These are phyloP conservation scores for Alternaria novae-zelandiae DNA, from an alignment of 2,329 filamentous ascomycete species.

Conservation along the genomic window DNA sequence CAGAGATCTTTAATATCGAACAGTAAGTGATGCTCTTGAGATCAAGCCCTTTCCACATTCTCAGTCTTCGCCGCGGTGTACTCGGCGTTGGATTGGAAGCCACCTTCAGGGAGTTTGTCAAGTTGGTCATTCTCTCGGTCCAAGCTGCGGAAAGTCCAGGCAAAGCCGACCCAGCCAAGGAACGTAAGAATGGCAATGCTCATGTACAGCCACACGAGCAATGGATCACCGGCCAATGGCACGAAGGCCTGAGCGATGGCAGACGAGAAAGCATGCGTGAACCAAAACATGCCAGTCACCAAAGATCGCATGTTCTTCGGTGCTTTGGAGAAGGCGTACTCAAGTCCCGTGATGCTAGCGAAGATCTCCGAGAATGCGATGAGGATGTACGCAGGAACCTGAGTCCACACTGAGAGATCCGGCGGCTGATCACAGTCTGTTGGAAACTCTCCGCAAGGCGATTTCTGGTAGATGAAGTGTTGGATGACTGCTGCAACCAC, in stretches of 20 bases:
- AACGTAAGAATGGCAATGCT: constrained; percentile 41
- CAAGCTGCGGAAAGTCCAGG: constrained; percentile 35
- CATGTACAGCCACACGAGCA: constrained; percentile 36
- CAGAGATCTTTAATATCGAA: not conserved
- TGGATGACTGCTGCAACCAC: constrained; percentile 63
- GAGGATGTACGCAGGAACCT: constrained; percentile 58
- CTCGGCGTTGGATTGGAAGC: constrained; percentile 23
- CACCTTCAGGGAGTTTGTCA: constrained; percentile 39
- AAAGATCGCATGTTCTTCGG: constrained; percentile 64
- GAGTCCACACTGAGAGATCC: constrained; percentile 59
- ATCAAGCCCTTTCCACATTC: constrained; percentile 9
- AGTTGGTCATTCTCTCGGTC: constrained; percentile 40
- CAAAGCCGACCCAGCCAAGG: constrained; percentile 37
- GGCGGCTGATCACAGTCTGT: constrained; percentile 44
- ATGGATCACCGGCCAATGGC: constrained; percentile 25
- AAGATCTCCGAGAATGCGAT: constrained; percentile 66
- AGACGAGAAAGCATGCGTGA: constrained; percentile 40
- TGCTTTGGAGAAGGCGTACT: constrained; percentile 76
- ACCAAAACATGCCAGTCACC: constrained; percentile 39
- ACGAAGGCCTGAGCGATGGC: constrained; percentile 30
- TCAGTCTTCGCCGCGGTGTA: constrained; percentile 17
- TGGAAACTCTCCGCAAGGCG: constrained; percentile 49
- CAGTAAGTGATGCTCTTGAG: not conserved
- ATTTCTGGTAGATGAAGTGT: constrained; percentile 60
- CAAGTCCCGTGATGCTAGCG: constrained; percentile 69